Evolutionary conservation across 2,329 filamentous ascomycete genomes (phyloP).

Genomic region (Cercospora brassicicola): DNA sequence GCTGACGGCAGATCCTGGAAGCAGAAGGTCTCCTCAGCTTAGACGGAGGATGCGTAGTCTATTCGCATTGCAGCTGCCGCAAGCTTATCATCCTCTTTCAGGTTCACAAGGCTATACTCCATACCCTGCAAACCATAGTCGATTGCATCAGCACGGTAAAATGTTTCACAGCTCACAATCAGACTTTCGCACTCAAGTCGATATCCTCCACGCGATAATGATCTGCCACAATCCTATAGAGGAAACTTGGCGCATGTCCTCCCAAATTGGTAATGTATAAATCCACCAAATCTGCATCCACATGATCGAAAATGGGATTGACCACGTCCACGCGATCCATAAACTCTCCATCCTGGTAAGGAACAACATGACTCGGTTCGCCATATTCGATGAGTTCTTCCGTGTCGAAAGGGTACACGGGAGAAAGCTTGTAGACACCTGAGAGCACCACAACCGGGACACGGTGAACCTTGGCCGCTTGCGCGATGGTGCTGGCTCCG

Average conservation of each 20-base stretch:
- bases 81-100: background rate
- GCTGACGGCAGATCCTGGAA: background rate
- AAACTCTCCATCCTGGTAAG: constrained; percentile 75
- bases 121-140: background rate
- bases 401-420: constrained; percentile 80
- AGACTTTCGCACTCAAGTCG: constrained; percentile 43
- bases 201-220: constrained; percentile 75
- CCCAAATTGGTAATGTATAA: constrained; percentile 85
- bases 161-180: background rate
- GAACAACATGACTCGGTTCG: constrained; percentile 72
- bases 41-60: background rate
- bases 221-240: constrained; percentile 72
- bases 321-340: constrained; percentile 75
- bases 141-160: background rate
- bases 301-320: constrained; percentile 79
- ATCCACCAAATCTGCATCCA: constrained; percentile 73
- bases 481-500: constrained; percentile 79
- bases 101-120: background rate
- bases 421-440: constrained; percentile 91
- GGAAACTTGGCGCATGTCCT: constrained; percentile 67
- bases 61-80: background rate
- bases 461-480: constrained; percentile 77
- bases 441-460: constrained; percentile 85
- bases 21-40: background rate
- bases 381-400: constrained; percentile 84